phyloP scores from a whole-genome alignment of 2,329 filamentous ascomycete species.

The Rachicladosporium sp. region DNA sequence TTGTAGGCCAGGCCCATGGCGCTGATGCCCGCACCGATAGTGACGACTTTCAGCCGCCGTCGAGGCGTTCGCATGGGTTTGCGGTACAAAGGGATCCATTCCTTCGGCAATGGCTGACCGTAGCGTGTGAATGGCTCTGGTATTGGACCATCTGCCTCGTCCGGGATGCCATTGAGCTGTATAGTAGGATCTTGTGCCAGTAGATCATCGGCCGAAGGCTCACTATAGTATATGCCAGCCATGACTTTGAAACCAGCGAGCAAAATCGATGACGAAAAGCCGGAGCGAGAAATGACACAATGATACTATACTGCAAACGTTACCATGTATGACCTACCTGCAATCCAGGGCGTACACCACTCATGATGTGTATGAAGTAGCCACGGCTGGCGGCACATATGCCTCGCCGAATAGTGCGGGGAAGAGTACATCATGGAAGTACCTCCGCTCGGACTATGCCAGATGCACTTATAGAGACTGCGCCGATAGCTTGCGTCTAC shows the following conservation, averaged over 20 bases:
- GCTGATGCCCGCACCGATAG: conserved; percentile 24
- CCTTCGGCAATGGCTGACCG: conserved; percentile 13
- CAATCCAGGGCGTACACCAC: too few relatives aligned
- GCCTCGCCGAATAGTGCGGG: too few relatives aligned
- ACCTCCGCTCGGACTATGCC: too few relatives aligned
- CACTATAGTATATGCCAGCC: conserved; percentile 5
- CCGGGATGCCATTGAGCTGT: conserved; percentile 8
- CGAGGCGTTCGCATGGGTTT: conserved; percentile 20
- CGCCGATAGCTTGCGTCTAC: too few relatives aligned
- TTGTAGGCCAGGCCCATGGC: conserved; percentile 30
- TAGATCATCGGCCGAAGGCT: conserved; percentile 7
- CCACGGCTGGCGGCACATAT: too few relatives aligned
- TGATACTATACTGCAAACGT: too few relatives aligned
- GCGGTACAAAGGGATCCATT: conserved; percentile 22
- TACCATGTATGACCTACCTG: too few relatives aligned
- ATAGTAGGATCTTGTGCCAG: conserved; percentile 15
- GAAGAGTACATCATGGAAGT: too few relatives aligned
- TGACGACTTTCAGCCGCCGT: conserved; percentile 17
- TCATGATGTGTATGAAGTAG: too few relatives aligned
- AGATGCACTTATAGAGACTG: too few relatives aligned
- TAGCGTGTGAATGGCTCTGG: conserved; percentile 16
- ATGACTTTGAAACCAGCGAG: background rate
- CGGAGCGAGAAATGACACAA: too few relatives aligned
- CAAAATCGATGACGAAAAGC: too few relatives aligned
- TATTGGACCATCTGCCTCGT: conserved; percentile 13